Evolutionary conservation across 2,329 filamentous ascomycete genomes (phyloP).

Genomic region (Myriosclerotinia curreyana): DNA sequence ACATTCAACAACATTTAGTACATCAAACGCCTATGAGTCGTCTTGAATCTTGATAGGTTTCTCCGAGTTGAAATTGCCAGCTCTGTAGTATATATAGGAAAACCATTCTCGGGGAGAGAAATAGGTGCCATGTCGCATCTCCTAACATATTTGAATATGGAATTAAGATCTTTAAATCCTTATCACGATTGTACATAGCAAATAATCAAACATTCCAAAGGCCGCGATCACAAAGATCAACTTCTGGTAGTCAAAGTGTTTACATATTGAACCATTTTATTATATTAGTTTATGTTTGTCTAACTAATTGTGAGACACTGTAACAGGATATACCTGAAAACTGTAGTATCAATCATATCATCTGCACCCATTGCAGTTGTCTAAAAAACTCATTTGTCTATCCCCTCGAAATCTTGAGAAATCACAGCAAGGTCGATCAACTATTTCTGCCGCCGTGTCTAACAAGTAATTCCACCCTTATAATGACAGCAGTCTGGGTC

Average conservation of each 20-base stretch:
- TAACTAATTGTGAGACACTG: neutral
- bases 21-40: too few relatives aligned
- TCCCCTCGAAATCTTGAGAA: neutral
- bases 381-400: neutral
- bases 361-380: neutral
- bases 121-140: too few relatives aligned
- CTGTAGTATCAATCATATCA: neutral
- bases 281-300: neutral
- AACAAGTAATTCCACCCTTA: neutral
- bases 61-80: too few relatives aligned
- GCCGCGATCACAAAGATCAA: neutral
- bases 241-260: neutral
- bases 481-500: neutral
- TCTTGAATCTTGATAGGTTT: too few relatives aligned
- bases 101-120: too few relatives aligned
- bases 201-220: too few relatives aligned
- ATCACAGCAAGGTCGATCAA: neutral
- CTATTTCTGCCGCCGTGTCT: neutral
- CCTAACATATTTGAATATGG: too few relatives aligned
- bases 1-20: too few relatives aligned
- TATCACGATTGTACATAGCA: too few relatives aligned
- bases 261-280: neutral
- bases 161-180: too few relatives aligned
- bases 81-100: too few relatives aligned
- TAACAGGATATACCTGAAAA: slow-evolving; percentile 6